A percentile compares a stretch with the other conserved stretches of the same genome.
These are phyloP conservation scores for Pythium aristosporum DNA, from an alignment of 352 stramenopile species.

Conservation along the genomic window DNA sequence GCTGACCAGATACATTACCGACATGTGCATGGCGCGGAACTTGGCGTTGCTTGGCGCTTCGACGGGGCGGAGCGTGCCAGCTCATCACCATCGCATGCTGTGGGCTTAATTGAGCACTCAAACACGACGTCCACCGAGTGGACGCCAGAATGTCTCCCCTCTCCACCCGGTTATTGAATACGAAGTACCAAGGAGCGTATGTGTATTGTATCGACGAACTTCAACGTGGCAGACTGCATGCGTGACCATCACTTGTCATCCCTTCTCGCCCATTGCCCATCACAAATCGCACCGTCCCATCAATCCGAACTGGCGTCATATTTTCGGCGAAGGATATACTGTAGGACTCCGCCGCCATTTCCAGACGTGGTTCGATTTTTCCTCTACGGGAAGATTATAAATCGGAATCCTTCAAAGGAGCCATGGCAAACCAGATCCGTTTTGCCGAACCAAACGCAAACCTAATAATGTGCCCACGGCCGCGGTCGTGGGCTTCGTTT, in stretches of 20 bases:
- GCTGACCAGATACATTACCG: constrained; percentile 12
- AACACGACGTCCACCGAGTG: constrained; percentile 25
- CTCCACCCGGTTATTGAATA: constrained; percentile 43
- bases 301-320: background rate
- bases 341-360: too few species aligned
- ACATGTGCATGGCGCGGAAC: constrained; percentile 37
- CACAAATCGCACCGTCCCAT: background rate
- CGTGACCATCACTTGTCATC: background rate
- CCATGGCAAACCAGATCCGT: too few species aligned
- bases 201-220: too few species aligned
- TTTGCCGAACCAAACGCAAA: too few species aligned
- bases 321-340: too few species aligned
- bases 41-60: constrained; percentile 41
- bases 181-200: too few species aligned
- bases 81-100: constrained; percentile 35
- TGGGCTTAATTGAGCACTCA: constrained; percentile 22
- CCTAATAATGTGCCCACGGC: too few species aligned
- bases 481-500: too few species aligned
- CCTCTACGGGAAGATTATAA: too few species aligned
- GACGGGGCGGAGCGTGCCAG: constrained; percentile 29
- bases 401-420: too few species aligned
- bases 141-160: constrained; percentile 26
- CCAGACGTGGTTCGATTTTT: too few species aligned
- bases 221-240: background rate
- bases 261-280: background rate